Evolutionary conservation across 306 rosid species (phyloP), one percentile per base, ranked within the genome.

Genomic region (Lathyrus oleraceus): DNA sequence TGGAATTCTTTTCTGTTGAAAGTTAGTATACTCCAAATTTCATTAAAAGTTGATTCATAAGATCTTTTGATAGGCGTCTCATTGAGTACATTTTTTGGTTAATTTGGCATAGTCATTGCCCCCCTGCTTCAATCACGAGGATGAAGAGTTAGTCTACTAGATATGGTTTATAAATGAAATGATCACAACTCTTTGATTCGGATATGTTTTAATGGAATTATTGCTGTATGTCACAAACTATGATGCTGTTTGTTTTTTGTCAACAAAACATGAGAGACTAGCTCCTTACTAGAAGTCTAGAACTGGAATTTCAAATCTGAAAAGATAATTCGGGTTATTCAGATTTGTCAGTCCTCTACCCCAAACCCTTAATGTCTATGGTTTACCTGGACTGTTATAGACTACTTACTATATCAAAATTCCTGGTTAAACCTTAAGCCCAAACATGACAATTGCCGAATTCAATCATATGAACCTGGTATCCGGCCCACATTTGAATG

Each of bases 171-270:
- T 12, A 13, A 38, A 43, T 43, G 15, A 45, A 78, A 39, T 59
- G 52, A 39, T 23, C 13, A 25, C 25, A 14, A 19, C 35, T 27
- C 35, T 48, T 25, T 19, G 43, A 63, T 14, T 25, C 19, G 1
- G n/a, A 17, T 58, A 23, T 76, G 19, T 61, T 39, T 30, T 20
- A 21, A 28, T 72, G 66, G 44, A 10, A 9, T 70, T 77, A 39
- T 57, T 67, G 49, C 2, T 30, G 42, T 12, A n/a, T 28, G 42
- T 28, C 61, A 16, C 9, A 17, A 35, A n/a, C 32, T 19, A 38
- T 30, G 42, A 8, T 4, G 44, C 5, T 21, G 4, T 42, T 30
- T 65, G 67, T 1, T 44, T 64, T 66, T 58, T 32, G n/a, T n/a
- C 48, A 35, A 27, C 38, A 30, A 19, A 57, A 17, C 39, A 43